Base-by-base conservation (phyloP, 352 stramenopile genomes). In the Globisporangium abappressorium region DNA sequence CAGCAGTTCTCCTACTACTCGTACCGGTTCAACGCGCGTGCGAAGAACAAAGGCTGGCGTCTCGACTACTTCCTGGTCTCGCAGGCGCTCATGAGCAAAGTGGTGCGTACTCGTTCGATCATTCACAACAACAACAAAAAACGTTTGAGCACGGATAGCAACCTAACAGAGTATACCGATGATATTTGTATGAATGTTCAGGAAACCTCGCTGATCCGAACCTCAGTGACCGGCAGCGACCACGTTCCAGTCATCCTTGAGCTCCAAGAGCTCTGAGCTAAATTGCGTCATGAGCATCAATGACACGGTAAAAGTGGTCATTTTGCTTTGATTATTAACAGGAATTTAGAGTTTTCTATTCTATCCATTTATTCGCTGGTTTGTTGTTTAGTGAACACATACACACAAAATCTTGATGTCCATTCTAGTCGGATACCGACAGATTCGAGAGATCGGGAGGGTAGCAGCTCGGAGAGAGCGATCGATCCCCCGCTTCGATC, bases 1-100 rank as follows among this genome's bases (percentile, higher is more conserved):
- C 73, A 89, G 24, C 72, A 87, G 71, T 94, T 86, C 72, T 89
- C 85, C 43, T 95, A 93, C 70, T 95, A 86, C 70, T 88, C 80
- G 49, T 95, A 95, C 71, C 85, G 87, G 18, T 79, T 93, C 66
- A 91, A 88, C 46, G 84, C 81, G 55, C 82, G 85, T 26, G 75
- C 75, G 5, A 91, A 93, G 73, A 93, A 94, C 75, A 95, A 93
- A 58, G 87, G 87, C n/a, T 95, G 87, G 87, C 84, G 87, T 7
- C 65, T 95, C 22, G 87, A 95, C 72, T 95, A 95, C 64, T 93
- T 95, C 70, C 79, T 95, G 28, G 72, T 89, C 28, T 95, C 85
- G 5, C 62, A 87, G 63, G 56, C 70, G 24, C 74, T 95, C 28
- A 67, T 92, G 66, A 58, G 69, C 4, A 69, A 72, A 43, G 84